phyloP scores from a whole-genome alignment of 2,329 filamentous ascomycete species.

The Fusarium pseudoanthophilum region DNA sequence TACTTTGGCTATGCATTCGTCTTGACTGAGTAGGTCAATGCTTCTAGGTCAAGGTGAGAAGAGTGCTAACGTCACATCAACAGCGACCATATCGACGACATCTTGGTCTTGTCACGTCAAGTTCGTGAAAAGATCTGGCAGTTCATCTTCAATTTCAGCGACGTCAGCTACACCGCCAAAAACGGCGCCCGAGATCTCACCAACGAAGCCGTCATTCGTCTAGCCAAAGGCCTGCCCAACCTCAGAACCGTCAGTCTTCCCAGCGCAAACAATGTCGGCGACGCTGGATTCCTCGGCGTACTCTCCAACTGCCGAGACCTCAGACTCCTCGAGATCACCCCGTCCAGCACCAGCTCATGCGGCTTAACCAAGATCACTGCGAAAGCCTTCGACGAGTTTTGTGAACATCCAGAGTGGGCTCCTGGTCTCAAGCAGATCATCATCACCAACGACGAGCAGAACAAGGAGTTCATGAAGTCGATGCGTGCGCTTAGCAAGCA shows the following conservation, averaged over 20 bases:
- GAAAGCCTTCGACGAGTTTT: neutral
- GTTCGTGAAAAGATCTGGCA: neutral
- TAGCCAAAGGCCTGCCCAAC: neutral
- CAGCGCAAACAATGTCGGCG: neutral
- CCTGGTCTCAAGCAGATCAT: slow-evolving; percentile 16
- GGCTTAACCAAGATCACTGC: neutral
- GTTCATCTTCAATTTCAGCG: neutral
- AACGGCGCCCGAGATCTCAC: neutral
- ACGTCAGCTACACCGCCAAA: neutral
- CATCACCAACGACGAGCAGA: neutral
- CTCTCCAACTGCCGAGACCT: neutral
- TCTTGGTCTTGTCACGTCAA: neutral
- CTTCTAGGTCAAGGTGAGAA: neutral
- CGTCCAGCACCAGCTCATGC: accelerated
- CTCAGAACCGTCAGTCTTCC: neutral
- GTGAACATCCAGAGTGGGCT: slow-evolving; percentile 12
- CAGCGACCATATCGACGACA: neutral
- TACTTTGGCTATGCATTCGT: neutral
- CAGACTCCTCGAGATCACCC: slow-evolving; percentile 2
- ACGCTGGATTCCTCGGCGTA: neutral
- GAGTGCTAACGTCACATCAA: neutral
- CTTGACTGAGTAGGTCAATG: neutral
- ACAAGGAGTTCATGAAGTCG: slow-evolving; percentile 25
- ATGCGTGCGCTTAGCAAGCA: slow-evolving; percentile 20
- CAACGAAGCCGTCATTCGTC: neutral